Base-by-base conservation (phyloP, 2,329 filamentous ascomycete genomes). In the Aotearoamyces nothofagi region DNA sequence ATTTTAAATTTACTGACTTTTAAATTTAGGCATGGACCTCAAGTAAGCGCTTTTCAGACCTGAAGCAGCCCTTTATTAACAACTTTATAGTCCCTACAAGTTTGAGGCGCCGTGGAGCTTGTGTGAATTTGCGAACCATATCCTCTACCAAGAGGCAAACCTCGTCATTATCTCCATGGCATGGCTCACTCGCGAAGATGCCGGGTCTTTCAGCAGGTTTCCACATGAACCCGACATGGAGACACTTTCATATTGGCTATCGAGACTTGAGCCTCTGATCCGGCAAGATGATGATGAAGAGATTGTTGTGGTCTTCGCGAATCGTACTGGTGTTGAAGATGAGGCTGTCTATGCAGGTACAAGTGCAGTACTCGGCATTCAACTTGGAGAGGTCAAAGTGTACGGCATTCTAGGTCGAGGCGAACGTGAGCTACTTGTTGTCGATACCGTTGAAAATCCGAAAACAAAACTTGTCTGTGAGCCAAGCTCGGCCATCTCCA, bases 181-280 rank as follows among this genome's bases (percentile, higher is more conserved):
- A 0, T 87, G 79, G 80, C 57, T 80, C 17, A 82, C 78, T 2
- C 57, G 49, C 31, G 69, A 59, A 35, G 63, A 58, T 41, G 59
- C 51, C 2, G 57, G 42, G 11, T 33, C 34, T 5, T 71, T 57
- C 45, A 69, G 43, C 33, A 58, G 40, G 15, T 55, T 38, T 38
- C 67, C 66, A 0, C 46, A 61, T 1, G 66, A 72, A 27, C 77
- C 78, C 0, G 79, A 86, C 38, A 63, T 79, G 53, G 69, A 80
- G 14, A 83, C 78, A 0, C 46, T 87, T 6, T 66, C 68, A 0
- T 87, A 87, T 42, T 87, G 80, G 81, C 57, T 82, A 0, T 64
- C 69, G 11, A 63, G 81, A 0, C 58, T 87, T 4, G 71, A 78
- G 31, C 80, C 80, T 0, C 31, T 77, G 0, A 69, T 76, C 16